Evolutionary conservation across 768 basidiomycete species (phyloP), one percentile per base, ranked within the genome.

Genomic region (Suillus lakei): DNA sequence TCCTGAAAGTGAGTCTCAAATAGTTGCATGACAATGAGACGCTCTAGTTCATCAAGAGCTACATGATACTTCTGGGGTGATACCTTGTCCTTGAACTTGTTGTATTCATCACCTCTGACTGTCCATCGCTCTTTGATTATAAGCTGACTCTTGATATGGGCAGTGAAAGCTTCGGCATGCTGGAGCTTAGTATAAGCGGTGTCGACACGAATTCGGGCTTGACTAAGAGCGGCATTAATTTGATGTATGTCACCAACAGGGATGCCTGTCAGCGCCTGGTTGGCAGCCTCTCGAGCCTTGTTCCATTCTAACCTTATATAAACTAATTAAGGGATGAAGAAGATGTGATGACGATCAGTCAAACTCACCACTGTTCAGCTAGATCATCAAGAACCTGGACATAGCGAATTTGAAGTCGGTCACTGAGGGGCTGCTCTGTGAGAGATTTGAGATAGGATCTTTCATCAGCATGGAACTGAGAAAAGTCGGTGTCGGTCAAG

Each of bases 181-280:
- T 43, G 5, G 18, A 43, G 16, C 8, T 43, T 43, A 18, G 18
- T 43, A 7, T 63, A 39, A 21, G 34, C 36, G 2, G 63, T 62
- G 21, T 64, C 58, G 15, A 64, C 64, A 30, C 12, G 32, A 38
- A 44, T 64, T 21, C 16, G 10, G 30, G 58, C 56, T 41, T 64
- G 39, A 28, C 34, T 58, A 21, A 64, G 55, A 39, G 21, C 9
- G 44, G 60, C 26, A 21, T 41, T 46, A 26, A 61, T 61, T 28
- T 44, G 43, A 16, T 32, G 21, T n/a, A 41, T 43, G 41, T 34
- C 23, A 46, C 32, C 43, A 28, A 36, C 53, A n/a, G 43, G 43
- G 43, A 44, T 4, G 7, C 43, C 8, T 3, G 43, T 61, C 36
- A 61, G 55, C 34, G 21, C 53, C 28, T 55, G 15, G 9, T 55